A percentile compares a stretch with the other conserved stretches of the same genome.
These are phyloP conservation scores for Neurospora sp. DNA, from an alignment of 495 filamentous ascomycete genomes.

Conservation along the genomic window DNA sequence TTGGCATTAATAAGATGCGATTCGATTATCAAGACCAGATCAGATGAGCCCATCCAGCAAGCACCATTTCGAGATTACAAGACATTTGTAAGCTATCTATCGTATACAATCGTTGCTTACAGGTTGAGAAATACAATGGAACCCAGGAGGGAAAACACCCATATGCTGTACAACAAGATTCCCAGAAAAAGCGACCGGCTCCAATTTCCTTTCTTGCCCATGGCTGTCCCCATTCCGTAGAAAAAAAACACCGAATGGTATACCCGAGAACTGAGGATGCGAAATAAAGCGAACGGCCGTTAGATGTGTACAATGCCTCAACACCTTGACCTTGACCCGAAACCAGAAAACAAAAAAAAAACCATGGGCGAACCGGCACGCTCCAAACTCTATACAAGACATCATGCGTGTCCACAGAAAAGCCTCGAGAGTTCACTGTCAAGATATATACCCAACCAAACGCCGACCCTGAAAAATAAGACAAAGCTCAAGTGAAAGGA, in stretches of 20 bases:
- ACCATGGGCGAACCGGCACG: background rate
- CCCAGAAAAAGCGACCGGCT: background rate
- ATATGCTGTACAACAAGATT: background rate
- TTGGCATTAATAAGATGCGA: background rate
- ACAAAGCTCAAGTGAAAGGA: background rate
- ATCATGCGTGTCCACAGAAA: background rate
- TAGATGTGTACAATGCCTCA: background rate
- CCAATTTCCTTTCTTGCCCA: background rate
- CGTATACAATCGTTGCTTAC: background rate
- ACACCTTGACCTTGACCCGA: background rate
- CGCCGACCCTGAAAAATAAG: background rate
- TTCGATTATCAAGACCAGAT: background rate
- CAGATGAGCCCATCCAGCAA: background rate
- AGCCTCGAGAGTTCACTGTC: background rate
- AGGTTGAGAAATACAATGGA: background rate
- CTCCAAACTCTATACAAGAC: background rate
- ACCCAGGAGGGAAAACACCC: background rate
- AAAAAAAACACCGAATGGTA: background rate
- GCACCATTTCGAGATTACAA: background rate
- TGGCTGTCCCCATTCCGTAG: background rate
- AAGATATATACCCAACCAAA: background rate
- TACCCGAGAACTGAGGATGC: background rate
- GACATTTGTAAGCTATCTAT: background rate
- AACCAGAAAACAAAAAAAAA: background rate
- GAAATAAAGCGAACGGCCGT: background rate